Evolutionary conservation across 371 early-diverging fungal species (phyloP).

Genomic region (Mortierella sp.): DNA sequence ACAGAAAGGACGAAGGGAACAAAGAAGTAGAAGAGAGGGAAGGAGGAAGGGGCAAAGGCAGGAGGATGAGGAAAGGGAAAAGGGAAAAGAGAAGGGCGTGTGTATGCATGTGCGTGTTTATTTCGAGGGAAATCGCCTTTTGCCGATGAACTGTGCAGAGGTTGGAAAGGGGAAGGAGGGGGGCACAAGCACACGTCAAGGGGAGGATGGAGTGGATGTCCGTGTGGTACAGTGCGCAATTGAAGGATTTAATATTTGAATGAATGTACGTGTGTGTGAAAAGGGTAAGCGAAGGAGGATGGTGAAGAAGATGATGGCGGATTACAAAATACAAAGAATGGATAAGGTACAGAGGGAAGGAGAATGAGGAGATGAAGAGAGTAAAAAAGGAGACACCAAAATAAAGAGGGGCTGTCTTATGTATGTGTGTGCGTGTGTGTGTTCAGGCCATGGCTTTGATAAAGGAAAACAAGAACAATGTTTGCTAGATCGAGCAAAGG

Average conservation of each 20-base stretch:
- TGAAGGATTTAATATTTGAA: background rate
- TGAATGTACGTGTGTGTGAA: background rate
- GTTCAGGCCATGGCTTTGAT: background rate
- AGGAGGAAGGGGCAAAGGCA: background rate
- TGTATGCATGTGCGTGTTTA: background rate
- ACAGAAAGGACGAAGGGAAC: background rate
- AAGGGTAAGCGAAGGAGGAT: background rate
- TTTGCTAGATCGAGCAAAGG: background rate
- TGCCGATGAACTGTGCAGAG: conserved; percentile 3
- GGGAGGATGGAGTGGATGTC: background rate
- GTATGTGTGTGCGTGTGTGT: background rate
- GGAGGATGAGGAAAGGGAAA: background rate
- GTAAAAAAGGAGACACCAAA: conserved; percentile 8
- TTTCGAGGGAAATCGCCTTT: conserved; percentile 1
- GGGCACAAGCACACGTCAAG: background rate
- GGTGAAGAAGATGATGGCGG: background rate
- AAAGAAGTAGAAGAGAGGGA: background rate
- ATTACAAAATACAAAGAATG: background rate
- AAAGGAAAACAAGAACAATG: background rate
- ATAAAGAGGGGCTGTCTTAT: background rate
- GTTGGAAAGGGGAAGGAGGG: background rate
- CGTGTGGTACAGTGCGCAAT: background rate
- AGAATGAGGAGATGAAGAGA: background rate
- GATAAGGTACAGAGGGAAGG: background rate
- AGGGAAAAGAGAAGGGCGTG: conserved; percentile 4